Conservation (phyloP, 768 basidiomycete species). For the Amanita polypyramis region DNA sequence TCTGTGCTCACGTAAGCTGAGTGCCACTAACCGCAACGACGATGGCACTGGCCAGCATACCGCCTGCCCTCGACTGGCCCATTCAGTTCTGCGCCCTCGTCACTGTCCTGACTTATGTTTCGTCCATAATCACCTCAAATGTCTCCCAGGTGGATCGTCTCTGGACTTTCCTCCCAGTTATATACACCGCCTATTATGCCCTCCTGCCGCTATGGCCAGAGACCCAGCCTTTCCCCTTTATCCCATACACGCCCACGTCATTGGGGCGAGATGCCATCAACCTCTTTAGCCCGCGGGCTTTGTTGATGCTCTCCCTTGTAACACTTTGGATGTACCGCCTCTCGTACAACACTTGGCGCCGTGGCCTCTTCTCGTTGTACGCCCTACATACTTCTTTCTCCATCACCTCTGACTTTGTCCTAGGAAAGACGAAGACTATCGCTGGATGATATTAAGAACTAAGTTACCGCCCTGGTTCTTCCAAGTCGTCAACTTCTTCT, state of each 20-base stretch:
- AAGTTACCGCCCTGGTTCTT: conserved; percentile 35
- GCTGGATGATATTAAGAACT: conserved; percentile 71
- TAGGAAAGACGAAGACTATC: conserved; percentile 84
- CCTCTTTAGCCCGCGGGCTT: conserved; percentile 58
- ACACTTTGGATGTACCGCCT: conserved; percentile 64
- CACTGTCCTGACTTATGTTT: conserved; percentile 40
- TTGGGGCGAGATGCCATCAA: conserved; percentile 27
- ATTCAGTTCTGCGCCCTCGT: conserved; percentile 44
- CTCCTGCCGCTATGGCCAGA: conserved; percentile 54
- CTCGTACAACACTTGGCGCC: conserved; percentile 72
- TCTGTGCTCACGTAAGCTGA: not conserved
- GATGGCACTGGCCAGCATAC: conserved; percentile 21
- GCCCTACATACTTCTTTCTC: conserved; percentile 13
- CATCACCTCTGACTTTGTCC: not conserved
- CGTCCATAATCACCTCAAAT: conserved; percentile 63
- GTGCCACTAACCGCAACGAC: not conserved
- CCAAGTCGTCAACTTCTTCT: conserved; percentile 41
- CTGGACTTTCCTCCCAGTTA: conserved; percentile 69
- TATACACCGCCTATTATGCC: conserved; percentile 79
- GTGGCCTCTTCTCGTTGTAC: conserved; percentile 71
- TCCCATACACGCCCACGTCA: conserved; percentile 46
- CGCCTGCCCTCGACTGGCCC: conserved; percentile 47
- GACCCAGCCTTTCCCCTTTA: conserved; percentile 28
- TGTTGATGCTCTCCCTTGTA: conserved; percentile 64
- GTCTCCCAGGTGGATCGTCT: conserved; percentile 84